Evolutionary conservation across 345 rosid species (phyloP).

Genomic region (Bruguiera sexangula): DNA sequence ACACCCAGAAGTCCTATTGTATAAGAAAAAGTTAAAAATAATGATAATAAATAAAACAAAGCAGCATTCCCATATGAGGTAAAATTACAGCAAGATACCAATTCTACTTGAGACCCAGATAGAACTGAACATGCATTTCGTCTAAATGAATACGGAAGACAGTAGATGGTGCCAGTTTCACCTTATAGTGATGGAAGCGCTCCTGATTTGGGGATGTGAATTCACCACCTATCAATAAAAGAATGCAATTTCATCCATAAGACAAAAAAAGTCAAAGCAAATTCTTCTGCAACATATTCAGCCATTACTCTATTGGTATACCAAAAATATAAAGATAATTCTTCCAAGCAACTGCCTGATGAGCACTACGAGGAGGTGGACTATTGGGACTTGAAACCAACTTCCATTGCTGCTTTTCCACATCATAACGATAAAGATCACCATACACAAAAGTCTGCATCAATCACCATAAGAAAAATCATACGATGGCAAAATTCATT

Average conservation of each 20-base stretch:
- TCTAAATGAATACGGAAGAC: neutral
- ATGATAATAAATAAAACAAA: neutral
- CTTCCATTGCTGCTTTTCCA: conserved; percentile 92
- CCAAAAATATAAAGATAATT: conserved; percentile 91
- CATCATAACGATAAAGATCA: conserved; percentile 78
- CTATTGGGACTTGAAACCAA: conserved; percentile 85
- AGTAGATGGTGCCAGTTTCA: conserved; percentile 15
- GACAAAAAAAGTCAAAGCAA: neutral
- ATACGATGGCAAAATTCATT: neutral
- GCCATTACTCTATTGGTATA: conserved; percentile 22
- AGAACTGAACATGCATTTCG: neutral
- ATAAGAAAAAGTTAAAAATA: neutral
- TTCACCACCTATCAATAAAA: conserved; percentile 68
- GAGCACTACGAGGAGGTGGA: conserved; percentile 98
- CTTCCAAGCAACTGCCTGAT: conserved; percentile 97
- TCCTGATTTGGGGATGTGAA: conserved; percentile 97
- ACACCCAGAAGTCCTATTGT: conserved; percentile 83
- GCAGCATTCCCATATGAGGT: conserved; percentile 1
- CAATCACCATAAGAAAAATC: conserved; percentile 15
- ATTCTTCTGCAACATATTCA: neutral
- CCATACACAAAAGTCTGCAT: conserved; percentile 87
- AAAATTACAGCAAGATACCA: neutral
- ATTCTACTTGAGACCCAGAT: neutral
- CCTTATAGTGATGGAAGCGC: conserved; percentile 97
- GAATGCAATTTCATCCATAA: neutral